A percentile compares a stretch with the other conserved stretches of the same genome.
Evolutionary conservation across 371 early-diverging fungal genomes (phyloP).

Genomic region (Apophysomyces elegans): DNA sequence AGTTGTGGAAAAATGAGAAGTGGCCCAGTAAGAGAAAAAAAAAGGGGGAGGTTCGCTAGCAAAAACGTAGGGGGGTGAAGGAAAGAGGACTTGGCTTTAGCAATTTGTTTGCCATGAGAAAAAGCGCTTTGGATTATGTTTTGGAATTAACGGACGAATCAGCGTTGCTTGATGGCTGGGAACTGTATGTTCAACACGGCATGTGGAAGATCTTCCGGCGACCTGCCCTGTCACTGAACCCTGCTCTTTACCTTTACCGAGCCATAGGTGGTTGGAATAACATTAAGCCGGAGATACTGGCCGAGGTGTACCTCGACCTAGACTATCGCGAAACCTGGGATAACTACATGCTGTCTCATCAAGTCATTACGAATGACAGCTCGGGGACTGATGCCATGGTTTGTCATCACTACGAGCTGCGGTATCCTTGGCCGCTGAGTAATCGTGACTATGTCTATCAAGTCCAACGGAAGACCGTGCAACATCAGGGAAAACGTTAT

Average conservation of each 20-base stretch:
- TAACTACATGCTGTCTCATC: slow-evolving; percentile 44
- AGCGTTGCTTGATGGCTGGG: slow-evolving; percentile 20
- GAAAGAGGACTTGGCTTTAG: not conserved
- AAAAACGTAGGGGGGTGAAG: not conserved
- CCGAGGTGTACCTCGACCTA: slow-evolving; percentile 42
- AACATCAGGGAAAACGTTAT: slow-evolving; percentile 25
- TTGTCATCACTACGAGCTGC: slow-evolving; percentile 26
- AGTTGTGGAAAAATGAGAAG: not conserved
- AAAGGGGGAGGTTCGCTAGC: too few relatives aligned
- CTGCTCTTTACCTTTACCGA: slow-evolving; percentile 30
- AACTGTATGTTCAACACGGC: slow-evolving; percentile 27
- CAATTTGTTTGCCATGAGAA: slow-evolving; percentile 9
- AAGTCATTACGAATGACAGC: slow-evolving; percentile 23
- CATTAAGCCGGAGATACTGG: slow-evolving; percentile 28
- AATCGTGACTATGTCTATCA: slow-evolving; percentile 56
- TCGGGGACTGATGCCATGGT: not conserved
- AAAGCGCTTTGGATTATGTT: slow-evolving; percentile 1
- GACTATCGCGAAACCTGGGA: slow-evolving; percentile 56
- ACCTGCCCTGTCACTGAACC: slow-evolving; percentile 22
- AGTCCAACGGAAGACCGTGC: slow-evolving; percentile 28
- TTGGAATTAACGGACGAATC: slow-evolving; percentile 1
- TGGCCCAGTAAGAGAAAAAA: not conserved
- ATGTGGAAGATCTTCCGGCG: slow-evolving; percentile 35
- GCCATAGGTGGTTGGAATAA: slow-evolving; percentile 35
- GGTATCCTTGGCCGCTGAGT: slow-evolving; percentile 55